Percentiles rank a stretch among this genome's conserved stretches.
Conservation (phyloP, 2,329 filamentous ascomycete species). For the Saccharata proteae region DNA sequence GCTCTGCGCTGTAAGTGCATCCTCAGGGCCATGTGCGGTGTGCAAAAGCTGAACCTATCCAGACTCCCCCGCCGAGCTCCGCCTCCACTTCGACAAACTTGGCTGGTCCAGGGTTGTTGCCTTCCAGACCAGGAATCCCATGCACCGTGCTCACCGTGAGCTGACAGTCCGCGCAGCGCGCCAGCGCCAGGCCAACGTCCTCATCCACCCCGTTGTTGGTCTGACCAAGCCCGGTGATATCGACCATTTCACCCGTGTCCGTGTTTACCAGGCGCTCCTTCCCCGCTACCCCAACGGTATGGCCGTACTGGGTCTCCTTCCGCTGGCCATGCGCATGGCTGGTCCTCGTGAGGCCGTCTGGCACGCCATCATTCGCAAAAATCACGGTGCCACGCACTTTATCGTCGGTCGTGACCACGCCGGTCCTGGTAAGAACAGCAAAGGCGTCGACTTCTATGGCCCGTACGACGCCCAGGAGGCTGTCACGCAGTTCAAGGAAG, state of each 20-base stretch:
- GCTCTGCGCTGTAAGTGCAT: constrained; percentile 68
- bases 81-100: constrained; percentile 97
- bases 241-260: constrained; percentile 98
- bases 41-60: constrained; percentile 23
- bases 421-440: constrained; percentile 94
- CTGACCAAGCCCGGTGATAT: constrained; percentile 99
- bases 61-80: constrained; percentile 89
- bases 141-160: constrained; percentile 98
- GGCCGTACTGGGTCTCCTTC: constrained; percentile 89
- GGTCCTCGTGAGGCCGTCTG: constrained; percentile 96
- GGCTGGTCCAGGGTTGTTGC: constrained; percentile 96
- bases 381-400: constrained; percentile 97
- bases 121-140: constrained; percentile 94
- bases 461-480: constrained; percentile 95
- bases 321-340: constrained; percentile 97
- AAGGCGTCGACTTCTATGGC: constrained; percentile 93
- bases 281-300: constrained; percentile 98
- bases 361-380: constrained; percentile 99
- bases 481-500: constrained; percentile 89
- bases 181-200: constrained; percentile 91
- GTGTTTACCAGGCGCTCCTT: constrained; percentile 94
- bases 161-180: constrained; percentile 94
- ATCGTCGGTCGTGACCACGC: constrained; percentile 98
- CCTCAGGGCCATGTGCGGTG: constrained; percentile 1
- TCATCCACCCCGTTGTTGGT: constrained; percentile 97